Conservation (phyloP, 257 asterid genomes). For the Gentiana macrophylla region DNA sequence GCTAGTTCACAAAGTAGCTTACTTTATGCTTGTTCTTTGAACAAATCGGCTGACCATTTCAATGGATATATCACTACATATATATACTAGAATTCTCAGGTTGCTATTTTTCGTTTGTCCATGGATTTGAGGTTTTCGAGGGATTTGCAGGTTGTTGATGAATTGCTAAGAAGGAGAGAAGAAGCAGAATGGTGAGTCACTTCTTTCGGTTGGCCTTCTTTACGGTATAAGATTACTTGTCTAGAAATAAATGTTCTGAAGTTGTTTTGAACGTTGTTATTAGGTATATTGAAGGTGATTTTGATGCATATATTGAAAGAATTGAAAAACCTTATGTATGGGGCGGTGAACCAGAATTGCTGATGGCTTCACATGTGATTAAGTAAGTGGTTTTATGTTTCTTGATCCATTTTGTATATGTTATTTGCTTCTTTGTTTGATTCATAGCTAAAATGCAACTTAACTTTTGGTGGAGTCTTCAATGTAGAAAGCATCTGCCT, state of each 20-base stretch:
- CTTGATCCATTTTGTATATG: background rate
- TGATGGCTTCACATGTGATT: slow-evolving; percentile 82
- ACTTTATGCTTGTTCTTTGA: too few species aligned
- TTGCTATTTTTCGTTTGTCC: background rate
- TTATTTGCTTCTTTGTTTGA: background rate
- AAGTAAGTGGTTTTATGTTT: slow-evolving; percentile 31
- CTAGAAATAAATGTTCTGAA: background rate
- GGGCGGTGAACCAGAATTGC: slow-evolving; percentile 92
- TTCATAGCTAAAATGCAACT: background rate
- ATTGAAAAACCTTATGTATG: slow-evolving; percentile 66
- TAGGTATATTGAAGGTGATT: slow-evolving; percentile 72
- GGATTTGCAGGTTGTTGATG: slow-evolving; percentile 58
- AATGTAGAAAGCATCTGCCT: too few species aligned
- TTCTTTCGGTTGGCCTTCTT: background rate
- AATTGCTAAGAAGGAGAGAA: slow-evolving; percentile 67
- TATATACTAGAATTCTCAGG: too few species aligned
- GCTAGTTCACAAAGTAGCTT: too few species aligned
- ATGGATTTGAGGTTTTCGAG: background rate
- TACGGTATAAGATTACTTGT: background rate
- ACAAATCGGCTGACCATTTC: too few species aligned
- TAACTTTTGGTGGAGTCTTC: too few species aligned
- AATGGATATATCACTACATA: too few species aligned
- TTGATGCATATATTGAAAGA: slow-evolving; percentile 61
- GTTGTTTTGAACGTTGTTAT: background rate
- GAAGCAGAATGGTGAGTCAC: slow-evolving; percentile 60